Evolutionary conservation across 2,329 filamentous ascomycete species (phyloP).

Genomic region (Epichloe hybrida): DNA sequence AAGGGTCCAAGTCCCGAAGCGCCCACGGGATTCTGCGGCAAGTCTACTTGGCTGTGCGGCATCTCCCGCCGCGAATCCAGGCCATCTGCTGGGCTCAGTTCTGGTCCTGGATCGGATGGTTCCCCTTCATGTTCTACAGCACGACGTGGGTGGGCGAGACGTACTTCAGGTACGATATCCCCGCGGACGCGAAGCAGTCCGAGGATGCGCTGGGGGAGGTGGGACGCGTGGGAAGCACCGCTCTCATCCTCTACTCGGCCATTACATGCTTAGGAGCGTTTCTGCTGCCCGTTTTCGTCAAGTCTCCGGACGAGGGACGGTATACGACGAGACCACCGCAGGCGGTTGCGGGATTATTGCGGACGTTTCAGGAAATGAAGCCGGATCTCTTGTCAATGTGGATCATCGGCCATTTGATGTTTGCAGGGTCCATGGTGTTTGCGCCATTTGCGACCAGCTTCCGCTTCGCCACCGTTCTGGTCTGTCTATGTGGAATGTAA

Average conservation of each 20-base stretch:
- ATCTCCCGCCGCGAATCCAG: conserved; percentile 72
- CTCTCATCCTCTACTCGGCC: conserved; percentile 77
- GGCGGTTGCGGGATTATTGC: conserved; percentile 50
- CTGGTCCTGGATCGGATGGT: conserved; percentile 98
- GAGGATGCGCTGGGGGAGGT: conserved; percentile 76
- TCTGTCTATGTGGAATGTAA: conserved; percentile 72
- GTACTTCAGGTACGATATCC: conserved; percentile 80
- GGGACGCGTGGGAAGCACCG: conserved; percentile 75
- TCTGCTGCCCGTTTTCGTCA: conserved; percentile 67
- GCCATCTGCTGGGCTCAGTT: conserved; percentile 93
- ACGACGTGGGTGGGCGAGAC: conserved; percentile 97
- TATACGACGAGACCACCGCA: conserved; percentile 69
- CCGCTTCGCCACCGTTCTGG: conserved; percentile 66
- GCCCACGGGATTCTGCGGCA: conserved; percentile 57
- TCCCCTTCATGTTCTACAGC: conserved; percentile 92
- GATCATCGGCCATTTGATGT: conserved; percentile 69
- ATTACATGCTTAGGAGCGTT: conserved; percentile 74
- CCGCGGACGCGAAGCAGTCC: conserved; percentile 42
- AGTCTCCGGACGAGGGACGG: conserved; percentile 51
- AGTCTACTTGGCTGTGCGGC: conserved; percentile 61
- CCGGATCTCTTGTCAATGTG: conserved; percentile 77
- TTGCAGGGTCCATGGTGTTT: conserved; percentile 70
- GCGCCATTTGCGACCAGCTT: conserved; percentile 76
- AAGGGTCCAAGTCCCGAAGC: conserved; percentile 35
- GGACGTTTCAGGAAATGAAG: conserved; percentile 50